Evolutionary conservation across 1,284 basidiomycete genomes (phyloP), one percentile per base, ranked within the genome.

Genomic region (Ceratorhiza oryzae-sativae): DNA sequence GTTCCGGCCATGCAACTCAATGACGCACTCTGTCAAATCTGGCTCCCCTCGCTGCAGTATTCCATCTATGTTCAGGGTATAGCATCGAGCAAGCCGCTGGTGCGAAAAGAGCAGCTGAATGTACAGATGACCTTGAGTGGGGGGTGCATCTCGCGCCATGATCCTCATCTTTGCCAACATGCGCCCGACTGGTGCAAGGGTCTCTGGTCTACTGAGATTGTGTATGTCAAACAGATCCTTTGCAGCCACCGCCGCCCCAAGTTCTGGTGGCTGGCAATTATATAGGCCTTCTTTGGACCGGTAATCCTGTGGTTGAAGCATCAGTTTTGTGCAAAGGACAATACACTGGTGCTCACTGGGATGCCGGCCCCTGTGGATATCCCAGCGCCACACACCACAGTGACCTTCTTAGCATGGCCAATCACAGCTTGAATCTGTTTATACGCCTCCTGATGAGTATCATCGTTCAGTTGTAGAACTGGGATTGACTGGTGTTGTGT

Each of bases 331-430:
- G 18, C 8, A 8, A 58, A 9, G 5, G 32, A 23, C 39, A 34
- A 18, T 2, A 8, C 12, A 6, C n/a, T 6, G 8, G 18, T 13
- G 13, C 63, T 41, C 49, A 68, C 65, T 39, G 65, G 65, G 56
- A 68, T 68, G 20, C 65, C 65, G 25, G 65, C 65, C 4, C 51
- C 41, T 18, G 65, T 68, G 12, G 65, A 68, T 9, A 68, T 56
- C 10, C 65, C 65, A n/a, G 65, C 65, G 23, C 65, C 65, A 15
- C 51, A 55, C 36, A 39, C 36, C 13, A 39, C 13, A 6, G 36
- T 39, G 36, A 39, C 13, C 36, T 39, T 39, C 36, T 39, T 39
- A 13, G 36, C 36, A 39, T 13, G 36, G 13, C 8, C 36, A 13
- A 39, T 39, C 8, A 13, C 13, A 39, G 36, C 36, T 39, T 39